Evolutionary conservation across 306 rosid species (phyloP), one percentile per base, ranked within the genome.

Genomic region (Fagus crenata): DNA sequence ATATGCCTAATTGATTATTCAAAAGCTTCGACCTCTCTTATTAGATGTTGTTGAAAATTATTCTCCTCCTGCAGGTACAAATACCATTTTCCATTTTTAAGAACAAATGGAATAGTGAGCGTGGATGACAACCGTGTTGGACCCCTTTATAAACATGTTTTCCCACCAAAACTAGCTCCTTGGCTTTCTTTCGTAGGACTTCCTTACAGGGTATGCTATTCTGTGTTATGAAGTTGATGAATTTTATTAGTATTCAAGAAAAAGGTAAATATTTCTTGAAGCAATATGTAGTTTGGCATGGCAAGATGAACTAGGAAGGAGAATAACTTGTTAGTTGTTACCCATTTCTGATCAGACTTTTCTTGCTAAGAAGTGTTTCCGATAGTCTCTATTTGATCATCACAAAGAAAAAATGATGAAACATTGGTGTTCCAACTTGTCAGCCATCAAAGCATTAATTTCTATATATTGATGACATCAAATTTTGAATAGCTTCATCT

Each of bases 121-220:
- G 49, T 79, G 43, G 69, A 79, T 12, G 74, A 79, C 69, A 79
- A 73, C 59, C 28, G 78, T 0, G 61, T 79, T 22, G 78, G 78
- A 15, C 75, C 69, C 1, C 71, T 79, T 1, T 79, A 73, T 17
- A 41, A 79, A 31, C 83, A 79, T 60, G 64, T 79, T 13, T 79
- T 79, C 49, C 83, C 78, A 0, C 83, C 83, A 55, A 0, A 13
- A 49, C 53, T 79, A 18, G 74, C 83, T 64, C 83, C 70, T 51
- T 54, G 78, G 83, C 78, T 73, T 31, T 72, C 83, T 65, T 73
- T 73, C 31, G 43, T 79, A 8, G 78, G 83, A 5, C 32, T 79
- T 4, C 83, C 78, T 14, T 35, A 64, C 69, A 13, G 42, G 69
- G 43, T 64, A 35, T 6, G 11, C 9, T 15, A 31, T 59, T 22